A percentile compares a stretch with the other conserved stretches of the same genome.
These are phyloP conservation scores for Fusarium anthophilum DNA, from an alignment of 2,329 filamentous ascomycete species.

Conservation along the genomic window DNA sequence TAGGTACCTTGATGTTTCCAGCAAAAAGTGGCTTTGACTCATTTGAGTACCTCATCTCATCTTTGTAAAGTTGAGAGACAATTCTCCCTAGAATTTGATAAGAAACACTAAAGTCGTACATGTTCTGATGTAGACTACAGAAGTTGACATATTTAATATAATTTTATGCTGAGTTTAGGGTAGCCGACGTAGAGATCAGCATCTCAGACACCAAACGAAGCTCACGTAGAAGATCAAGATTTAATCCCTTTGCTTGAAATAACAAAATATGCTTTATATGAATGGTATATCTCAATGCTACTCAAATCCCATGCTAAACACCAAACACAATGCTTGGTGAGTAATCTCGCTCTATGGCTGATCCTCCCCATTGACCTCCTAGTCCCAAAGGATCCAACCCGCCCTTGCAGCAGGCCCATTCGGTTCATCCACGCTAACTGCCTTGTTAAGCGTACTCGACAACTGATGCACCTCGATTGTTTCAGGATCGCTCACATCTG, in stretches of 20 bases:
- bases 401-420: constrained; percentile 24
- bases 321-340: neutral
- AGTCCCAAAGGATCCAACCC: constrained; percentile 40
- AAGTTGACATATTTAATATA: accelerated
- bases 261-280: neutral
- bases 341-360: neutral
- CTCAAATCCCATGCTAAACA: neutral
- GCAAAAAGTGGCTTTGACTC: accelerated
- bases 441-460: constrained; percentile 8
- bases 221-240: neutral
- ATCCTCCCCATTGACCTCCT: neutral
- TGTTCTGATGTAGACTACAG: too few species aligned
- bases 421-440: neutral
- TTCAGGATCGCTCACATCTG: constrained; percentile 48
- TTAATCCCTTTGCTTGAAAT: neutral
- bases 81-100: neutral
- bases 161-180: neutral
- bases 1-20: neutral
- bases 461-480: constrained; percentile 35
- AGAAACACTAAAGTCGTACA: neutral
- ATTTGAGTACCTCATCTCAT: neutral
- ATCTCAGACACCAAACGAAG: too few species aligned
- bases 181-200: neutral
- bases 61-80: neutral
- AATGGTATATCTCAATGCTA: constrained; percentile 14